Conservation (phyloP, 2,329 filamentous ascomycete genomes). For the Talaromyces sp. region DNA sequence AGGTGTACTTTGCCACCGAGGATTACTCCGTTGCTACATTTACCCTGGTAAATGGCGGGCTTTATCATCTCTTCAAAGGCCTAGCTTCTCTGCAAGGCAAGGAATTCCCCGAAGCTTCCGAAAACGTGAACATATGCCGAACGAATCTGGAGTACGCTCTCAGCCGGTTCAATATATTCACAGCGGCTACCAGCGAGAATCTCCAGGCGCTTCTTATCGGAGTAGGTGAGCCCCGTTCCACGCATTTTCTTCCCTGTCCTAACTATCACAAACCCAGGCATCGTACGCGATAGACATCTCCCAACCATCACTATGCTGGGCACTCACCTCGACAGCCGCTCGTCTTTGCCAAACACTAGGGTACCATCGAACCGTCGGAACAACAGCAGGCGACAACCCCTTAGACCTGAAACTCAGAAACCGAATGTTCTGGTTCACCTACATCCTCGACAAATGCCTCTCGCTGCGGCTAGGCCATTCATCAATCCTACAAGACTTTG, state of each 20-base stretch:
- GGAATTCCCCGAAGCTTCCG: constrained; percentile 18
- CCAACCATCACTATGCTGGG: constrained; percentile 59
- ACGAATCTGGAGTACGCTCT: constrained; percentile 41
- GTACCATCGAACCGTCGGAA: constrained; percentile 45
- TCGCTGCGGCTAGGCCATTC: constrained; percentile 55
- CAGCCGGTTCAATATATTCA: constrained; percentile 48
- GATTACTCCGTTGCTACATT: constrained; percentile 36
- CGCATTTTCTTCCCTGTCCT: constrained; percentile 24
- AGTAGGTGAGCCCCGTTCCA: constrained; percentile 32
- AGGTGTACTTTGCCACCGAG: constrained; percentile 39
- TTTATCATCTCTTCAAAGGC: constrained; percentile 32
- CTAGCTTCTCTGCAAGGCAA: constrained; percentile 12
- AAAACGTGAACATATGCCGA: constrained; percentile 31
- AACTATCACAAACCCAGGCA: constrained; percentile 34
- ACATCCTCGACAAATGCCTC: constrained; percentile 54
- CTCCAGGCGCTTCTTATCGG: constrained; percentile 56
- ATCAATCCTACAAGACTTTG: constrained; percentile 54
- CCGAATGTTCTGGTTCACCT: constrained; percentile 54
- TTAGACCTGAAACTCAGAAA: constrained; percentile 23
- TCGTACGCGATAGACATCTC: constrained; percentile 59
- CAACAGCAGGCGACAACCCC: constrained; percentile 20
- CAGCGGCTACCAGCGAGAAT: constrained; percentile 51
- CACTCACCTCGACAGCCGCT: constrained; percentile 54
- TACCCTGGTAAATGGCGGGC: constrained; percentile 32
- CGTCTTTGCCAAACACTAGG: constrained; percentile 58